These are phyloP conservation scores for Fusarium musae DNA, from an alignment of 2,329 filamentous ascomycete genomes.

Conservation along the genomic window DNA sequence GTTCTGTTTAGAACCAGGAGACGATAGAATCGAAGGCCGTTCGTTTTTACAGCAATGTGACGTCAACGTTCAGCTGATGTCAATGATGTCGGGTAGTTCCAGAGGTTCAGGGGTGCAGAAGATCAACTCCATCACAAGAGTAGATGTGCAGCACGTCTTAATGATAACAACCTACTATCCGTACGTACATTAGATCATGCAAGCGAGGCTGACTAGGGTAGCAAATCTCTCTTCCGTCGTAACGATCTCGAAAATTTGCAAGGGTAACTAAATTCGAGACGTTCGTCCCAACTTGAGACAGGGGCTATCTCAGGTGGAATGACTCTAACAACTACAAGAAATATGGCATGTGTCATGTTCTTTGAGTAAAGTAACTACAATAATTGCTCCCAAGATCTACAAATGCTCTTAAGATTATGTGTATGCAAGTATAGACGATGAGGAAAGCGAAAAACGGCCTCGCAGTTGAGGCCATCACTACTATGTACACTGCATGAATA, in stretches of 20 bases:
- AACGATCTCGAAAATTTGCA: slow-evolving; percentile 12
- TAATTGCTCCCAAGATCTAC: background rate
- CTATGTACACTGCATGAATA: slow-evolving; percentile 1
- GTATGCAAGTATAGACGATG: background rate
- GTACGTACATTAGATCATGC: background rate
- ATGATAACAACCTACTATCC: background rate
- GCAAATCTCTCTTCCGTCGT: background rate
- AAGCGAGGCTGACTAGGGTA: background rate
- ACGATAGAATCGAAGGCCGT: background rate
- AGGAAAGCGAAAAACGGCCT: slow-evolving; percentile 5
- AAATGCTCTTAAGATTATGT: slow-evolving; percentile 29
- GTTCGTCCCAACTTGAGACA: slow-evolving; percentile 36
- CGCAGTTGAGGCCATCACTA: slow-evolving; percentile 18
- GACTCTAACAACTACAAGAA: background rate
- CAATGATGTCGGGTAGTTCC: background rate
- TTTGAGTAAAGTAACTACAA: background rate
- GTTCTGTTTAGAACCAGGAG: background rate
- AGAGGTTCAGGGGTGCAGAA: background rate
- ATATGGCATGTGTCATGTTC: background rate
- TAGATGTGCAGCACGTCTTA: background rate
- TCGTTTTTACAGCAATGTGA: slow-evolving; percentile 10
- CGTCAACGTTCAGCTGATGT: slow-evolving; percentile 18
- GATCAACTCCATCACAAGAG: background rate
- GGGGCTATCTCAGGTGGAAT: slow-evolving; percentile 29
- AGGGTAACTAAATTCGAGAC: slow-evolving; percentile 27